Base-by-base conservation (phyloP, 306 rosid genomes). In the Bauhinia variegata region DNA sequence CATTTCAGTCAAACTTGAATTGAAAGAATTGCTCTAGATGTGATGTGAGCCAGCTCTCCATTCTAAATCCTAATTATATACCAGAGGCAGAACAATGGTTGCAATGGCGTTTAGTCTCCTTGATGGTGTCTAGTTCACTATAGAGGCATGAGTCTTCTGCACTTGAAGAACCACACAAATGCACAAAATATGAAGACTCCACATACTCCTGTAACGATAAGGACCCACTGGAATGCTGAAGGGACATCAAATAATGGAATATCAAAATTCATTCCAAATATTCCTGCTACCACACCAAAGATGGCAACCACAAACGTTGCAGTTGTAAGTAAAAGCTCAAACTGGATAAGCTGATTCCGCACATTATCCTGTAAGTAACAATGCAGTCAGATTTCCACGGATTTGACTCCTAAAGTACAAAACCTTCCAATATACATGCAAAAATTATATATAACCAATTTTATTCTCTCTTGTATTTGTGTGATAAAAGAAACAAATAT, bases 301-400 rank as follows among this genome's bases (percentile, higher is more conserved):
- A 95, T 90, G 8, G 99, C 99, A 52, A 90, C 99, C 36, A 90
- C 99, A 77, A 95, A 88, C 32, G 99, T 95, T 41, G 95, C 99
- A 28, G 99, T 90, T 37, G 99, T 95, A 54, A 95, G 93, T 61
- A 95, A 81, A 41, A 95, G 92, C 81, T 95, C 99, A 64, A 95
- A 95, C 63, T 95, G 99, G 73, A 95, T 95, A 73, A 95, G 91
- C 89, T 90, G 99, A 43, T 95, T 95, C 30, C 99, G 89, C 9
- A 95, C 97, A 56, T 95, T 95, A 84, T 95, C 99, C 99, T 95
- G 88, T 63, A 60, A 64, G 37, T 28, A 63, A 61, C 38, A 62
- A 68, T 49, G 39, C 28, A 15, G 33, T 34, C 8, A 62, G 58
- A 50, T 59, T 17, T 41, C 50, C 39, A 43, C 17, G 28, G 6